Evolutionary conservation across 768 basidiomycete species (phyloP), one percentile per base, ranked within the genome.

Genomic region (Tephrocybe sp.): DNA sequence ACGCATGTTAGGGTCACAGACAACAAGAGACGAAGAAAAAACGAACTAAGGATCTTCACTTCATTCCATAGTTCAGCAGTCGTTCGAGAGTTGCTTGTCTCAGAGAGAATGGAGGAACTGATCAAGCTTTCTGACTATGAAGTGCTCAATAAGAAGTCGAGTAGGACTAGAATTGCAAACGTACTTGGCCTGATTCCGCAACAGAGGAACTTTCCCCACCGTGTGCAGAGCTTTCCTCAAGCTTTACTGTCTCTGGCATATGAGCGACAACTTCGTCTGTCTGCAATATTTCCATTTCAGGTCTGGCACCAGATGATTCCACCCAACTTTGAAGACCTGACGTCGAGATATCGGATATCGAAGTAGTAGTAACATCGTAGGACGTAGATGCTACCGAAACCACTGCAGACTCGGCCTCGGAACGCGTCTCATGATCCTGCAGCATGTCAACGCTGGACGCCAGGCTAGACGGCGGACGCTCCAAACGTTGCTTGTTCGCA

Each of bases 11-110:
- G 10, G 43, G 3, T 49, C 33, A 22, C 19, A 56, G 11, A 19
- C 17, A 35, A 22, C 4, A 8, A 23, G 17, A 38, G 39, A 7
- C 47, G 46, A 26, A 14, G 41, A 22, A 46, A 34, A n/a, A 17
- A 72, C 79, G 41, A 61, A 87, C 91, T 85, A 30, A 95, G 82
- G 33, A 93, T 80, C 66, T 97, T 98, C 33, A 97, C 79, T 68
- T 97, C 92, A 51, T 85, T 84, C 96, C 96, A 98, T 6, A 98
- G 72, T 60, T 95, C 87, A 1, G 78, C 80, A 64, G 87, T 93
- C n/a, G 79, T 83, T 54, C 79, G 69, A 32, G 68, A 73, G 20
- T 70, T 68, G 13, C 62, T 60, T 12, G 63, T 54, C 9, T 68
- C 67, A 2, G 70, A 66, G 3, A 57, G 38, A 3, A 65, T 52